These are phyloP conservation scores for Aspergillus conjunctus DNA, from an alignment of 495 filamentous ascomycete genomes.

Conservation along the genomic window DNA sequence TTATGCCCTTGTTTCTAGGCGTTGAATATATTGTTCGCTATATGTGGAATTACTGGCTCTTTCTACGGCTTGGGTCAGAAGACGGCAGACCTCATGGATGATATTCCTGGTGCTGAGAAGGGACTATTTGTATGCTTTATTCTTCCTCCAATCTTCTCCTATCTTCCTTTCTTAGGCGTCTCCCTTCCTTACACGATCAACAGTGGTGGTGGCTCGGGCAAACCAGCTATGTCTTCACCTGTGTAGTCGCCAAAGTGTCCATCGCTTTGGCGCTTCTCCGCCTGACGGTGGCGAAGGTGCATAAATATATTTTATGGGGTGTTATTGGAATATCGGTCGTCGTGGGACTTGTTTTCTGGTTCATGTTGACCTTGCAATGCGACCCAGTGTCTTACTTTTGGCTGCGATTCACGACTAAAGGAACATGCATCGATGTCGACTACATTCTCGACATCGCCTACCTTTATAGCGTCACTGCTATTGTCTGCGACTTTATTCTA, in stretches of 20 bases:
- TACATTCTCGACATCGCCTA: slow-evolving; percentile 40
- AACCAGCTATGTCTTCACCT: slow-evolving; percentile 39
- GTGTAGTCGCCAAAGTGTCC: slow-evolving; percentile 40
- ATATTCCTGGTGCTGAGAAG: slow-evolving; percentile 27
- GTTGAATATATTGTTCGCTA: slow-evolving; percentile 40
- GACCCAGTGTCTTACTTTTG: slow-evolving; percentile 45
- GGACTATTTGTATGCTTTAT: slow-evolving; percentile 46
- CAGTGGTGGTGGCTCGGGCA: slow-evolving; percentile 50
- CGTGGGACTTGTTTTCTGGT: slow-evolving; percentile 39
- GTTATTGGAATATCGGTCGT: slow-evolving; percentile 35
- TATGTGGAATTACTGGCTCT: slow-evolving; percentile 43
- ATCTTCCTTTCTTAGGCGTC: neutral
- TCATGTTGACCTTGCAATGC: slow-evolving; percentile 47
- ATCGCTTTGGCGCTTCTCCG: slow-evolving; percentile 47
- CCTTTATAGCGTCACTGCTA: slow-evolving; percentile 46
- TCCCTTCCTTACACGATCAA: neutral
- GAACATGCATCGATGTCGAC: slow-evolving; percentile 37
- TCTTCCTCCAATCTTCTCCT: neutral
- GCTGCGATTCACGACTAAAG: slow-evolving; percentile 29
- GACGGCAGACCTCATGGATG: slow-evolving; percentile 15
- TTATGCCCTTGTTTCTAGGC: slow-evolving; percentile 16
- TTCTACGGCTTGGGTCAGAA: slow-evolving; percentile 42
- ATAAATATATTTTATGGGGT: slow-evolving; percentile 34
- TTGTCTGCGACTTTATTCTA: slow-evolving; percentile 43
- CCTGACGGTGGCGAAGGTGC: slow-evolving; percentile 32